Conservation (phyloP, 345 rosid species). For the Cardamine chenopodiifolia region DNA sequence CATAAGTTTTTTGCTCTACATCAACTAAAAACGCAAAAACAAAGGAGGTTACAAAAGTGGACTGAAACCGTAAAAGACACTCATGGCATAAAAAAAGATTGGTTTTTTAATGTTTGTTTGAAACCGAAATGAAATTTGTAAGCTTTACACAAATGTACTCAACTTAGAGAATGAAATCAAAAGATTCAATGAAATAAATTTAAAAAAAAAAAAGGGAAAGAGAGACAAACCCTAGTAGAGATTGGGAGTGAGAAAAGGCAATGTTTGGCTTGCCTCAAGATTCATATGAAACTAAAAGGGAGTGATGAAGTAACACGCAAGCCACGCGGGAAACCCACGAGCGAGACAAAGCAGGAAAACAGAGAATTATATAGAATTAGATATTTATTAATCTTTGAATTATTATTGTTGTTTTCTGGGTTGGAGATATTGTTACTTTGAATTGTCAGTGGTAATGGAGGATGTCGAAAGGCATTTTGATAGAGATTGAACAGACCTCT, state of each 20-base stretch:
- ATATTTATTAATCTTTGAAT: neutral
- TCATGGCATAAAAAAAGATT: neutral
- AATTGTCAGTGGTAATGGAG: constrained; percentile 24
- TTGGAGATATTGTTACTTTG: constrained; percentile 23
- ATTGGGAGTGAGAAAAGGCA: constrained; percentile 18
- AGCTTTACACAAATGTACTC: constrained; percentile 22
- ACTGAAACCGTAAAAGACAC: neutral
- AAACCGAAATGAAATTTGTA: constrained; percentile 9
- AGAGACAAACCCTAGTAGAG: constrained; percentile 24
- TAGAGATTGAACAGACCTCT: constrained; percentile 26
- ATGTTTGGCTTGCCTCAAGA: constrained; percentile 25
- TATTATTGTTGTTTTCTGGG: constrained; percentile 23
- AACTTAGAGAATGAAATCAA: constrained; percentile 18
- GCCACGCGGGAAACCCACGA: constrained; percentile 31
- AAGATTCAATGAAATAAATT: neutral
- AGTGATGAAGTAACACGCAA: constrained; percentile 43
- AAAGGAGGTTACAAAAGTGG: constrained; percentile 9
- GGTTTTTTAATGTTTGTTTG: neutral
- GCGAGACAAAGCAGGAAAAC: constrained; percentile 12
- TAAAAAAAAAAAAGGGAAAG: neutral
- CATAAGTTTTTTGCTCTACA: neutral
- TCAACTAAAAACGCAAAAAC: neutral
- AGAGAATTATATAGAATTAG: neutral
- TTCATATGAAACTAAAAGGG: constrained; percentile 32
- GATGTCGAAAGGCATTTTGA: constrained; percentile 15